Percentiles rank a stretch among this genome's conserved stretches.
phyloP scores from a whole-genome alignment of 208 protist species.

The Leishmania gerbilli region DNA sequence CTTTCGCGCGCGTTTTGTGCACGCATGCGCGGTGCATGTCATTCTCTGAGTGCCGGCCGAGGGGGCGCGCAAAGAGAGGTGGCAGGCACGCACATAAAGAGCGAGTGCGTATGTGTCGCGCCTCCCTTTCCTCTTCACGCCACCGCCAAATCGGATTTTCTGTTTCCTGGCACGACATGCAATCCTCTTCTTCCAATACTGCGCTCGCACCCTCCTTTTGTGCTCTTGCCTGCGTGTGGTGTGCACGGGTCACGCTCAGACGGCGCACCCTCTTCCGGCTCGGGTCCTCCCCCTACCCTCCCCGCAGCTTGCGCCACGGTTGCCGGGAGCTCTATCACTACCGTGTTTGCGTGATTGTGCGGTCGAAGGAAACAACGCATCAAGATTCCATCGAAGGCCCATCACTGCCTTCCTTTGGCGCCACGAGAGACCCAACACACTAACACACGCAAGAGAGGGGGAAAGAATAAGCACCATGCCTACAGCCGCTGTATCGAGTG shows the following conservation, averaged over 20 bases:
- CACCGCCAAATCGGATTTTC: not conserved
- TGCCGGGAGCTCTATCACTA: not conserved
- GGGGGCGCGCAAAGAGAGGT: not conserved
- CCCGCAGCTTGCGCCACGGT: not conserved
- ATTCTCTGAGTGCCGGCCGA: not conserved
- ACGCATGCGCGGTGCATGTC: not conserved
- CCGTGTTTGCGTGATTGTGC: not conserved
- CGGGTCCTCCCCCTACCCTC: not conserved
- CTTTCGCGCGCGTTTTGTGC: too few relatives aligned
- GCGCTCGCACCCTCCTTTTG: not conserved
- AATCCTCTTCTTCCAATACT: not conserved
- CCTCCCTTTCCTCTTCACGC: conserved; percentile 3
- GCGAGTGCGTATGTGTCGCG: not conserved
- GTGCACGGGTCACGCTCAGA: not conserved
- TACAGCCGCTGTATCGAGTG: conserved; percentile 10
- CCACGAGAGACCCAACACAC: not conserved
- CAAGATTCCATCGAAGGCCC: not conserved
- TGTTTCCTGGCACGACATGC: not conserved
- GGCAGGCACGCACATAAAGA: not conserved
- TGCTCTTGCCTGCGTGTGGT: not conserved
- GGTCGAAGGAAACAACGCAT: not conserved
- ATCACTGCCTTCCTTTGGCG: not conserved
- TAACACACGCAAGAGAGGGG: not conserved
- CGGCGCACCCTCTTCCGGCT: not conserved
- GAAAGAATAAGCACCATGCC: not conserved